A percentile compares a stretch with the other conserved stretches of the same genome.
phyloP scores from a whole-genome alignment of 805 yeast species.

The Saccharomyces paradoxus region DNA sequence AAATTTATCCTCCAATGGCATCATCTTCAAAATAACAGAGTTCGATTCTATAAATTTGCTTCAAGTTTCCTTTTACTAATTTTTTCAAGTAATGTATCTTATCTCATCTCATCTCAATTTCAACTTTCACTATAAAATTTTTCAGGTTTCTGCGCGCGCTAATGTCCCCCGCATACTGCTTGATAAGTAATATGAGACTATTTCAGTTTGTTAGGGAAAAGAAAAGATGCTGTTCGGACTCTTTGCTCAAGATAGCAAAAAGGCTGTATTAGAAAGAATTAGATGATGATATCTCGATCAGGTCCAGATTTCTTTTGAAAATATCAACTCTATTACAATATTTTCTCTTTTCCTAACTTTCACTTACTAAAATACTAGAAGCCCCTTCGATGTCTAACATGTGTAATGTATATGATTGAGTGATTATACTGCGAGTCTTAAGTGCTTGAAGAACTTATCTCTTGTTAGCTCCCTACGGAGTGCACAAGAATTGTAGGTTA shows the following conservation, averaged over 20 bases:
- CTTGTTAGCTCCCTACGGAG: neutral
- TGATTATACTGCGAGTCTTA: neutral
- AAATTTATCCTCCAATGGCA: conserved; percentile 21
- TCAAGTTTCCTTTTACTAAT: neutral
- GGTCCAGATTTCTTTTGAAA: no score
- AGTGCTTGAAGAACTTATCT: neutral
- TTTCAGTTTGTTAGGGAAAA: neutral
- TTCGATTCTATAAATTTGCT: neutral
- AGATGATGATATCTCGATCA: neutral
- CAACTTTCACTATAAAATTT: neutral
- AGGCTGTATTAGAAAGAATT: no score
- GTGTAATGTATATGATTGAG: neutral
- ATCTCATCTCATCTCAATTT: neutral
- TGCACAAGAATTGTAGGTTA: neutral
- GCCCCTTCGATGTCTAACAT: no score
- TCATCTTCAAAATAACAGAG: neutral
- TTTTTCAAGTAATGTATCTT: neutral
- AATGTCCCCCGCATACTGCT: neutral
- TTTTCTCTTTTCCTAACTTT: no score
- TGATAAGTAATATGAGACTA: neutral
- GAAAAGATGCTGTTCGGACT: neutral
- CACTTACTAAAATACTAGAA: neutral
- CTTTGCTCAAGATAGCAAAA: neutral
- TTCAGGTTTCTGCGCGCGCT: neutral
- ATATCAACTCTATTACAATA: no score